phyloP scores from a whole-genome alignment of 1,284 basidiomycete species.

The Cystobasidiaceae sp. region DNA sequence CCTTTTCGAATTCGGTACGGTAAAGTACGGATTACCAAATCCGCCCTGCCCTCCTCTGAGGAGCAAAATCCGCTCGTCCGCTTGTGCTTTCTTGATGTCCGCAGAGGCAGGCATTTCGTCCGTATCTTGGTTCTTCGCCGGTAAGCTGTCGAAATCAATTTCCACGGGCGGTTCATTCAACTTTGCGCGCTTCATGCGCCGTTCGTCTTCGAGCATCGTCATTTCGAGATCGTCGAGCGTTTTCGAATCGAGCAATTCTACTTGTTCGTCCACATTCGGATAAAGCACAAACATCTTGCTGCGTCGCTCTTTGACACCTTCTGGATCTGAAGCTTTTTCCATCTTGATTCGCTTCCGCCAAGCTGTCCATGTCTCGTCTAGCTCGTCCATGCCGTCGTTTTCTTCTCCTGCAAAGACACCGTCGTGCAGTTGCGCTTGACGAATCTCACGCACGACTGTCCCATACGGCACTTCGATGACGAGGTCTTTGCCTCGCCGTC shows the following conservation, averaged over 20 bases:
- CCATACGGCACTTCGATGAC: conserved; percentile 78
- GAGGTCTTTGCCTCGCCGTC: conserved; percentile 64
- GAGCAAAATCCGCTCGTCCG: conserved; percentile 60
- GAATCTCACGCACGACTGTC: conserved; percentile 75
- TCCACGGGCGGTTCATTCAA: conserved; percentile 55
- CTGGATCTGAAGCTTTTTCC: conserved; percentile 51
- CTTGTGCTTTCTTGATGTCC: conserved; percentile 27
- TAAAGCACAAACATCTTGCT: conserved; percentile 41
- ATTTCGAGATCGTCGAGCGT: conserved; percentile 34
- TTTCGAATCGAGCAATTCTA: conserved; percentile 35
- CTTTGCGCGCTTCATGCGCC: conserved; percentile 52
- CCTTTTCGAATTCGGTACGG: conserved; percentile 37
- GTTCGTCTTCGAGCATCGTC: conserved; percentile 33
- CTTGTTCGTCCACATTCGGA: conserved; percentile 36
- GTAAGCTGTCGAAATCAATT: conserved; percentile 55
- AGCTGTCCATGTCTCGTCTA: conserved; percentile 51
- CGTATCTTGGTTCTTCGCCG: conserved; percentile 53
- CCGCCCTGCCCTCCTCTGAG: conserved; percentile 78
- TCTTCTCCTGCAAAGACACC: conserved; percentile 47
- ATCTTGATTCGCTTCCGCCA: conserved; percentile 58
- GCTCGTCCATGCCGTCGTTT: conserved; percentile 53
- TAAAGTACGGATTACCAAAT: conserved; percentile 67
- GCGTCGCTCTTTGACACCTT: conserved; percentile 33
- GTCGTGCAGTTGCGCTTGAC: conserved; percentile 56
- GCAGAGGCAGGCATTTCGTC: conserved; percentile 61